phyloP scores from a whole-genome alignment of 495 filamentous ascomycete species.

The Aspergillus avenaceus region DNA sequence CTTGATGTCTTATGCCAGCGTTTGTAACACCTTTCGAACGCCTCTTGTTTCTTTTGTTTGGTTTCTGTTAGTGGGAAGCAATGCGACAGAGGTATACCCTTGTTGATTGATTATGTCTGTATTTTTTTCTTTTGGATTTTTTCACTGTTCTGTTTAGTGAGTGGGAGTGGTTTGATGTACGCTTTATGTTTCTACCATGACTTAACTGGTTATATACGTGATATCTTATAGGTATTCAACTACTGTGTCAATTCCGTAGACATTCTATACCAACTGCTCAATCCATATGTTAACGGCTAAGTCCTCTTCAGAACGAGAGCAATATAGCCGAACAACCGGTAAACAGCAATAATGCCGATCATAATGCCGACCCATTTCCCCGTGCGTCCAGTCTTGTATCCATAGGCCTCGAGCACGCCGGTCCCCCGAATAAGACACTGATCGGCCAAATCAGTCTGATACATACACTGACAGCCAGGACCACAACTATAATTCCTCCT shows the following conservation, averaged over 20 bases:
- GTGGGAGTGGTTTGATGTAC: conserved; percentile 1
- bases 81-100: conserved; percentile 23
- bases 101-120: conserved; percentile 7
- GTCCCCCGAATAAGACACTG: conserved; percentile 66
- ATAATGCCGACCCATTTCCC: conserved; percentile 75
- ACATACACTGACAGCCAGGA: conserved; percentile 62
- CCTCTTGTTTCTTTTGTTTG: conserved; percentile 19
- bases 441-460: conserved; percentile 52
- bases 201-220: background rate
- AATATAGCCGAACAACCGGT: conserved; percentile 60
- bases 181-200: no score
- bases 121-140: background rate
- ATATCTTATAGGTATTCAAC: no score
- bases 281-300: no score
- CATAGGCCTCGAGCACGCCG: conserved; percentile 63
- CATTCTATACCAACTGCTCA: no score
- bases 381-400: conserved; percentile 56
- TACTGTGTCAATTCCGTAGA: no score
- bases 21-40: conserved; percentile 18
- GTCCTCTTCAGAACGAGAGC: conserved; percentile 30
- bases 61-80: conserved; percentile 18
- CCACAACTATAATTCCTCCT: conserved; percentile 58
- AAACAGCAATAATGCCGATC: conserved; percentile 66
- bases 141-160: background rate
- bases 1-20: conserved; percentile 2